These are phyloP conservation scores for Floccularia luteovirens DNA, from an alignment of 768 basidiomycete species.

Conservation along the genomic window DNA sequence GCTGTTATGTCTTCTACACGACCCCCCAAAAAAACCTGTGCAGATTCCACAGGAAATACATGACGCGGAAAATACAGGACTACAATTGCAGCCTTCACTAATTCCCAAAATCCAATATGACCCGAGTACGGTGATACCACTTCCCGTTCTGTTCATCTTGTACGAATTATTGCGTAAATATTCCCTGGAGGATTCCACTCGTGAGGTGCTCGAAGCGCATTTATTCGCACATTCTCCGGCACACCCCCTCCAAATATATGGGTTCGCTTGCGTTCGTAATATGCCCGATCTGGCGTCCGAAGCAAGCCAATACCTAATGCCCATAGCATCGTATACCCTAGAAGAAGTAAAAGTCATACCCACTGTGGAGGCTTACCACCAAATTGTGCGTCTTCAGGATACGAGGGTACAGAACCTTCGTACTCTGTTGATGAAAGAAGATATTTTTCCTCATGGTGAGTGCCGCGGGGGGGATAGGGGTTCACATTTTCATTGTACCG, in stretches of 20 bases:
- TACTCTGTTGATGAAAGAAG: conserved; percentile 44
- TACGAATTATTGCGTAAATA: conserved; percentile 64
- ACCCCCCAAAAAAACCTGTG: conserved; percentile 40
- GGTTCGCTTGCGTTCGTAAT: conserved; percentile 36
- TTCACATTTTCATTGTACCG: not conserved
- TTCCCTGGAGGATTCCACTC: conserved; percentile 36
- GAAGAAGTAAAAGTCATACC: conserved; percentile 48
- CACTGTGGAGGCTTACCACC: conserved; percentile 55
- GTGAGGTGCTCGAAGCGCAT: conserved; percentile 38
- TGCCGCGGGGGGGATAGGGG: not conserved
- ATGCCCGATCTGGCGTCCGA: conserved; percentile 42
- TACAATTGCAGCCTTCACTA: conserved; percentile 18
- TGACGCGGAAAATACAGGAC: conserved; percentile 13
- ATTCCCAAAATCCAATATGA: conserved; percentile 26
- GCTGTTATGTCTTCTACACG: conserved; percentile 51
- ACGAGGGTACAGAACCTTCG: conserved; percentile 46
- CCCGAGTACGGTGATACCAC: conserved; percentile 45
- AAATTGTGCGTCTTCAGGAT: conserved; percentile 51
- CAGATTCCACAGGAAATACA: conserved; percentile 16
- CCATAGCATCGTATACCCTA: conserved; percentile 45
- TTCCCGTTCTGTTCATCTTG: conserved; percentile 53
- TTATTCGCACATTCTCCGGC: conserved; percentile 42
- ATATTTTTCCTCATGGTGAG: conserved; percentile 63
- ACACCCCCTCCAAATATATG: conserved; percentile 55
- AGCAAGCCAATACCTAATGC: conserved; percentile 54